These are phyloP conservation scores for Obba rivulosa DNA, from an alignment of 768 basidiomycete species.

Conservation along the genomic window DNA sequence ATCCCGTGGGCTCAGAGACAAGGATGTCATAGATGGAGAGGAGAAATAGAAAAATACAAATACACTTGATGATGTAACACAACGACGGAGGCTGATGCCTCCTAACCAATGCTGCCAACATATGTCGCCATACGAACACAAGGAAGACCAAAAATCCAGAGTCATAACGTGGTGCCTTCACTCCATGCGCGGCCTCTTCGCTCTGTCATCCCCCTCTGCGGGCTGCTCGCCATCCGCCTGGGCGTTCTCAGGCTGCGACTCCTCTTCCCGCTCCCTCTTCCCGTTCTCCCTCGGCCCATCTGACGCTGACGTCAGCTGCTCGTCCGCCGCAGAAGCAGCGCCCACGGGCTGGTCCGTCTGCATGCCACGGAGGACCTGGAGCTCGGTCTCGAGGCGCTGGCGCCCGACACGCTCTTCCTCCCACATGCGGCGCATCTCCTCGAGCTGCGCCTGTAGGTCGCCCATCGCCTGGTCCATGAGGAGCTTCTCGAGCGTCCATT, in stretches of 20 bases:
- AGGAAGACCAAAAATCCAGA: too few species aligned
- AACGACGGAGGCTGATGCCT: too few species aligned
- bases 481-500: slow-evolving; percentile 90
- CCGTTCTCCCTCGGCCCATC: slow-evolving; percentile 11
- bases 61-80: too few species aligned
- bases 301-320: neutral
- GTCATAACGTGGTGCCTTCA: neutral
- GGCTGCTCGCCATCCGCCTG: slow-evolving; percentile 11
- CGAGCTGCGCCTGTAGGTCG: slow-evolving; percentile 76
- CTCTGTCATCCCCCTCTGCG: slow-evolving; percentile 17
- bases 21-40: too few species aligned
- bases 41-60: too few species aligned
- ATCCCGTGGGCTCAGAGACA: too few species aligned
- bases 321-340: neutral
- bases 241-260: neutral
- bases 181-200: slow-evolving; percentile 22
- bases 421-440: slow-evolving; percentile 77
- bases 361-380: slow-evolving; percentile 39
- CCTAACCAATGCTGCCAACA: too few species aligned
- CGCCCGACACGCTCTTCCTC: slow-evolving; percentile 67
- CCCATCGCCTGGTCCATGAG: slow-evolving; percentile 92
- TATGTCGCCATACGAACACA: too few species aligned
- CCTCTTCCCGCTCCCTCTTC: slow-evolving; percentile 13
- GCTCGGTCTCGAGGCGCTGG: slow-evolving; percentile 58
- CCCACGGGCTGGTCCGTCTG: slow-evolving; percentile 7